Evolutionary conservation across 176 grass and related monocot genomes (phyloP), one percentile per base, ranked within the genome.

Genomic region (Olyra latifolia): DNA sequence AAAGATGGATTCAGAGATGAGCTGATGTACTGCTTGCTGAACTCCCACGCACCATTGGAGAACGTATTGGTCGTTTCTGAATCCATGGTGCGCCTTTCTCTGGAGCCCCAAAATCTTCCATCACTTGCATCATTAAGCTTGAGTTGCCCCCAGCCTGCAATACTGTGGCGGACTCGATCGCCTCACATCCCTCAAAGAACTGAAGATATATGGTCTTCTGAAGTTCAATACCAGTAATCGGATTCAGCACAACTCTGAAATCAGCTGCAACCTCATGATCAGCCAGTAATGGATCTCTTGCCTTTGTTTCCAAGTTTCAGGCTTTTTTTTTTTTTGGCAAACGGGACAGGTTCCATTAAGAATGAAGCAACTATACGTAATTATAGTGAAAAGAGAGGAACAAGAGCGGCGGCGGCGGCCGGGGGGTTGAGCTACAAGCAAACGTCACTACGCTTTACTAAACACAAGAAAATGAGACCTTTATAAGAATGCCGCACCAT

Each of bases 131-230:
- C 11, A 42, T 22, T 82, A 58, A 15, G 28, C 4, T 60, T 82
- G n/a, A 20, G 67, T 28, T 82, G 79, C n/a, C 29, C 55, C 8
- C 11, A 82, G 73, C 28, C 12, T 82, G 24, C 24, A 72, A 6
- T 45, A 23, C 25, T 57, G 42, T 16, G 29, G n/a, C 62, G 79
- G 79, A 6, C 19, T 82, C 54, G 17, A 9, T 72, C 52, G 52
- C 23, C 47, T 73, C 19, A 17, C 35, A 6, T 38, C 14, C 64
- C 79, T 82, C 4, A 72, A 55, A 62, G 63, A 57, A n/a, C 12
- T 82, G 49, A 56, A 82, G 49, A 69, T 82, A 9, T 52, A 43
- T 48, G 32, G 67, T 16, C 49, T 48, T 27, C 79, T 11, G 9
- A 59, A 43, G 45, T 41, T 81, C 8, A 54, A 38, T 20, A 38